Conservation (phyloP, 192 early-diverging fungal species). For the Chytriomyces sp. region DNA sequence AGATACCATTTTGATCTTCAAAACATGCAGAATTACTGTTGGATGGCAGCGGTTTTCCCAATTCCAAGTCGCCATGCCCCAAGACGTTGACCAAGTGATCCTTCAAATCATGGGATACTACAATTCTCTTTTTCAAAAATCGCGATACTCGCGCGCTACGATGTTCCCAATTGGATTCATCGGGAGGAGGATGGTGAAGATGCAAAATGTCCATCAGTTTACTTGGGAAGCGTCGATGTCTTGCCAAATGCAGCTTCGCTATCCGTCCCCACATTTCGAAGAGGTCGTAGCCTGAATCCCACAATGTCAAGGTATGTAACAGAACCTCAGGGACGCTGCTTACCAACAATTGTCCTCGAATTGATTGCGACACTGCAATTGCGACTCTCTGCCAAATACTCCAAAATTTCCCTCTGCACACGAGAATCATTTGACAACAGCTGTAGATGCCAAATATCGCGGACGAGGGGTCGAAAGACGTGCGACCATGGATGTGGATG, state of each 20-base stretch:
- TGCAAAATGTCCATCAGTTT: conserved; percentile 34
- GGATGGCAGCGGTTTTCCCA: background rate
- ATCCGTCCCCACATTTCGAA: conserved; percentile 8
- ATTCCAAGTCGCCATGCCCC: conserved; percentile 23
- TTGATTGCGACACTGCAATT: conserved; percentile 2
- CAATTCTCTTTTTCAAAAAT: conserved; percentile 13
- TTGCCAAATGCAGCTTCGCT: background rate
- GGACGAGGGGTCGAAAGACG: conserved; percentile 6
- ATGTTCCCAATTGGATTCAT: conserved; percentile 38
- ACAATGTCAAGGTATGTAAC: background rate
- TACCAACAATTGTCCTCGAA: conserved; percentile 31
- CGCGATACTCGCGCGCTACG: conserved; percentile 23
- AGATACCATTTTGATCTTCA: background rate
- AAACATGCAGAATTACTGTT: background rate
- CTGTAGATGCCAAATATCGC: conserved; percentile 40
- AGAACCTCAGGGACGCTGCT: background rate
- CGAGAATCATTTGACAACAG: conserved; percentile 34
- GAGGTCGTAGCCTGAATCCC: background rate
- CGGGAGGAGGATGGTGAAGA: conserved; percentile 28
- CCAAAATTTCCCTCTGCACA: conserved; percentile 14
- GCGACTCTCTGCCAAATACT: conserved; percentile 33
- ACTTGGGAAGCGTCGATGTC: background rate
- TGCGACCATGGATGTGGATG: conserved; percentile 34
- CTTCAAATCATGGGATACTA: conserved; percentile 28
- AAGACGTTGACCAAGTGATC: conserved; percentile 15